Evolutionary conservation across 495 filamentous ascomycete genomes (phyloP).

Genomic region (Bathelium albidoporum): DNA sequence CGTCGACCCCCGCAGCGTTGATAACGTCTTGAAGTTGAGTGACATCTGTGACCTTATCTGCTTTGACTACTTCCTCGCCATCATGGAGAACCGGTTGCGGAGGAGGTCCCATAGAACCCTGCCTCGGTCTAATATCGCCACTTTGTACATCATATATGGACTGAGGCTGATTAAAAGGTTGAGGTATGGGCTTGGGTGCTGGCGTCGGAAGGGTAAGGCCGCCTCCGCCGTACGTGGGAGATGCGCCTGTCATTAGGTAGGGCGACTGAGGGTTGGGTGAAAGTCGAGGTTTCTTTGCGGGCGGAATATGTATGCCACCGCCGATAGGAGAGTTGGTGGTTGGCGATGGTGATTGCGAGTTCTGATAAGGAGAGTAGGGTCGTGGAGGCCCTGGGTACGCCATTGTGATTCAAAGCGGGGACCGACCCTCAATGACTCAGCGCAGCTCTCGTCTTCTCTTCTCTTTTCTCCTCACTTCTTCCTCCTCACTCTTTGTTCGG

Average conservation of each 20-base stretch:
- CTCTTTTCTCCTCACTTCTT: background rate
- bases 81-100: slow-evolving; percentile 42
- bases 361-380: background rate
- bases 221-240: background rate
- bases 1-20: slow-evolving; percentile 67
- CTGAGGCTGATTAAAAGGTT: slow-evolving; percentile 18
- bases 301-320: slow-evolving; percentile 34
- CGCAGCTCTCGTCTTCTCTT: too few relatives aligned
- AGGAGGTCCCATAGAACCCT: slow-evolving; percentile 70
- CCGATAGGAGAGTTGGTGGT: slow-evolving; percentile 26
- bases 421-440: background rate
- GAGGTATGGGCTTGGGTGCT: slow-evolving; percentile 14
- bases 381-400: background rate
- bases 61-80: slow-evolving; percentile 22
- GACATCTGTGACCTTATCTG: slow-evolving; percentile 57
- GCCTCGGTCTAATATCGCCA: slow-evolving; percentile 24
- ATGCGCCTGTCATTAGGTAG: slow-evolving; percentile 24
- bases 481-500: background rate
- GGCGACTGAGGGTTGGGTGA: slow-evolving; percentile 52
- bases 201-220: background rate
- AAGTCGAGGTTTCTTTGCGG: slow-evolving; percentile 57
- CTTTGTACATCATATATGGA: slow-evolving; percentile 21
- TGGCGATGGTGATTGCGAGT: slow-evolving; percentile 1
- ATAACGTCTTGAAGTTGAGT: slow-evolving; percentile 68
- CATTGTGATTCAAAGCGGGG: background rate